phyloP scores from a whole-genome alignment of 331 rosid genomes.

The Malus hybrid region DNA sequence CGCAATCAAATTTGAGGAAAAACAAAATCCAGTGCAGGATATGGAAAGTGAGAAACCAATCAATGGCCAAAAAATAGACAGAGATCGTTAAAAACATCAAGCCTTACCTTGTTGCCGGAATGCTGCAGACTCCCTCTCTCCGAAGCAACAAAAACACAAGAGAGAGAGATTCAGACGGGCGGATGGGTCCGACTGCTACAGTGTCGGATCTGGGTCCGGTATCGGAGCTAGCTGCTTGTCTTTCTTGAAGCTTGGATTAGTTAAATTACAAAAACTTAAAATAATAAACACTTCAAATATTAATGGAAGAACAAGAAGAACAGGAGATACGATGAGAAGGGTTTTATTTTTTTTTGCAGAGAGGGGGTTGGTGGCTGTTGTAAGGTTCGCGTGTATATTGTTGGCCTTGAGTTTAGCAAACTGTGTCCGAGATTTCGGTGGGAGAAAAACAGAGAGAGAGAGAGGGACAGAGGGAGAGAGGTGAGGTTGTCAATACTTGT shows the following conservation, averaged over 20 bases:
- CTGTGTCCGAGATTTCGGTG: slow-evolving; percentile 23
- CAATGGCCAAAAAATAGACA: not conserved
- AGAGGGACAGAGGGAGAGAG: not conserved
- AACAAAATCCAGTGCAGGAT: too few species aligned
- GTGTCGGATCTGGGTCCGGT: slow-evolving; percentile 22
- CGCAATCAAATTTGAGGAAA: not conserved
- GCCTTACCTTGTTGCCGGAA: not conserved
- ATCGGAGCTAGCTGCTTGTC: slow-evolving; percentile 2
- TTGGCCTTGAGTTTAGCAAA: not conserved
- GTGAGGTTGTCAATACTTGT: not conserved
- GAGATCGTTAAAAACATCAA: not conserved
- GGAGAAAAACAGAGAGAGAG: slow-evolving; percentile 4
- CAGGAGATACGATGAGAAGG: not conserved
- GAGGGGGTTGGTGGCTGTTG: not conserved
- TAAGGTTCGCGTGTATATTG: not conserved
- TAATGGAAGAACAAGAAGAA: not conserved
- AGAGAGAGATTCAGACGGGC: not conserved
- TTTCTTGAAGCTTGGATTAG: not conserved
- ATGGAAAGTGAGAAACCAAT: too few species aligned
- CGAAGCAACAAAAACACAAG: not conserved
- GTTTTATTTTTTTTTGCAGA: not conserved
- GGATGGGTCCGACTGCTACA: slow-evolving; percentile 17
- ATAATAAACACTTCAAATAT: not conserved
- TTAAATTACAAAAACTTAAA: not conserved
- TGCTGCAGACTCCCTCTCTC: not conserved